Percentiles rank a stretch among this genome's conserved stretches.
Evolutionary conservation across 495 filamentous ascomycete genomes (phyloP).

Genomic region (Viridothelium virens): DNA sequence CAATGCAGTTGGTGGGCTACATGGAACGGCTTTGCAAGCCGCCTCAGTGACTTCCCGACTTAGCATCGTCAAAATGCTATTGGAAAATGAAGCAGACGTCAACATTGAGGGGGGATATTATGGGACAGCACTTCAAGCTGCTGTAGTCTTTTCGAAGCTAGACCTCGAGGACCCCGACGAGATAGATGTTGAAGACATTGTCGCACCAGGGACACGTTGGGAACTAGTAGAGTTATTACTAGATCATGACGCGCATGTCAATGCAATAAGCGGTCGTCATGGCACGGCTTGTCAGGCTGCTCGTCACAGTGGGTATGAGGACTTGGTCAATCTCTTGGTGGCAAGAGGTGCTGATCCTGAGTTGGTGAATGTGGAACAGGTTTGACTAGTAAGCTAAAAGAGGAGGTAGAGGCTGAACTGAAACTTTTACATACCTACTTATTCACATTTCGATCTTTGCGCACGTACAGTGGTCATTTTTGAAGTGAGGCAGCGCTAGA

Average conservation of each 20-base stretch:
- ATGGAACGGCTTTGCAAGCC: conserved; percentile 15
- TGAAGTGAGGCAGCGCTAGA: no score
- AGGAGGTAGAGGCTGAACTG: no score
- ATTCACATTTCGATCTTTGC: no score
- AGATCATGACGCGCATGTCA: not conserved
- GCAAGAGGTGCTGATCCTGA: conserved; percentile 9
- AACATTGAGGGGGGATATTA: not conserved
- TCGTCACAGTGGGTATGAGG: not conserved
- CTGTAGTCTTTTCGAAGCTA: not conserved
- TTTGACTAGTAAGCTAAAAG: no score
- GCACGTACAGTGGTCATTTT: no score
- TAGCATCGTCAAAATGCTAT: not conserved
- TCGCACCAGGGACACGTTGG: no score
- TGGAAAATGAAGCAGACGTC: not conserved
- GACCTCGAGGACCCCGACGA: not conserved
- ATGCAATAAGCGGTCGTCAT: not conserved
- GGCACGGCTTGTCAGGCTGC: not conserved
- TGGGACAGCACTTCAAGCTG: not conserved
- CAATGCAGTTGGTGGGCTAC: conserved; percentile 11
- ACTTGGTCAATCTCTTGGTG: conserved; percentile 11
- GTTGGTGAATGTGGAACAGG: no score
- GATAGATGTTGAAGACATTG: no score
- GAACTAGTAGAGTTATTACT: no score
- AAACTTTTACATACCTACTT: no score
- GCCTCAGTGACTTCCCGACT: not conserved